Evolutionary conservation across 1,139 yeast species (phyloP), one percentile per base, ranked within the genome.

Genomic region (Protomyces inouyei): DNA sequence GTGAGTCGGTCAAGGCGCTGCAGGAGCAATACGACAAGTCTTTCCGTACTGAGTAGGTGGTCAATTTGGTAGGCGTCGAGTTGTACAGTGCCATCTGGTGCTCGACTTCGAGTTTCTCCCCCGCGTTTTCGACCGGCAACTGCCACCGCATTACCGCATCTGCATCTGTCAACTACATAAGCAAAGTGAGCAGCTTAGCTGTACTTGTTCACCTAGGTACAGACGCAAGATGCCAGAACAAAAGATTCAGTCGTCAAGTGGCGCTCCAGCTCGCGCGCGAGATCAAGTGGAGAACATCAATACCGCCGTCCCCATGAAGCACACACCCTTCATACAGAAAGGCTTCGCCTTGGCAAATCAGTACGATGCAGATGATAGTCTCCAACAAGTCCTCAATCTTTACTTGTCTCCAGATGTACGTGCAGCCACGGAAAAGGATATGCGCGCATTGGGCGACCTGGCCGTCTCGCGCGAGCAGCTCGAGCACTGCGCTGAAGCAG

Each of bases 401-500:
- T 51, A 51, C 53, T 23, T 51, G 28, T 16, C 53, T 1, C 16
- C n/a, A 8, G 36, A 51, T 9, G 53, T 51, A 16, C 37, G 37
- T 18, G 14, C 18, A 4, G 32, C 21, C 3, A 32, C 53, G 6
- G 36, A 10, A 1, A 18, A 51, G 16, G 74, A 71, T 37, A 68
- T 72, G 28, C 60, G 23, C 3, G 55, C 48, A 1, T 65, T 73
- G 23, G 75, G 75, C 4, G 70, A 68, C 5, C 60, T 56, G 21
- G 73, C 73, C n/a, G 57, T 72, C 3, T 57, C 70, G 8, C 65
- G 60, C 2, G 69, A 70, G 45, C 67, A 71, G 6, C 69, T 71
- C 60, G 72, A 71, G n/a, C 72, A 72, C 72, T 65, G 71, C 9
- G 71, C 68, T 2, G 76, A 74, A 21, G 76, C 76, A 2, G 76